Conservation (phyloP, 1,284 basidiomycete genomes). For the Ganoderma sinense region DNA sequence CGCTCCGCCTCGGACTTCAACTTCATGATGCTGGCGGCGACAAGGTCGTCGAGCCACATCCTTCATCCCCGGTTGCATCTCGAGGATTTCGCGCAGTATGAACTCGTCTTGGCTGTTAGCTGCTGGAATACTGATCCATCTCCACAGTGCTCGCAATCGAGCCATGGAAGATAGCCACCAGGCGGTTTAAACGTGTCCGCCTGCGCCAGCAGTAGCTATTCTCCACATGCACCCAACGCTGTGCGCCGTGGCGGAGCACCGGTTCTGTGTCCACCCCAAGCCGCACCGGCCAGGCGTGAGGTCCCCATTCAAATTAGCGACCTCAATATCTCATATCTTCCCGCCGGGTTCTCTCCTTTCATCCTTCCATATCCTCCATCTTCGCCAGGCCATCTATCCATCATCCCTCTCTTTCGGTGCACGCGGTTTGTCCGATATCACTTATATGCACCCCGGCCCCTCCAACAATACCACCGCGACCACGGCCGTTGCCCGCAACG, state of each 20-base stretch:
- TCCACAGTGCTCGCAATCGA: constrained; percentile 4
- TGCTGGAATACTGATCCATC: not conserved
- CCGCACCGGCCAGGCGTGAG: constrained; percentile 24
- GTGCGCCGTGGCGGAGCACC: constrained; percentile 14
- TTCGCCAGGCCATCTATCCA: constrained; percentile 20
- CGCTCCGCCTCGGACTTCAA: not conserved
- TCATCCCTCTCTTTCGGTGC: constrained; percentile 14
- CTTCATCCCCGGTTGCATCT: not conserved
- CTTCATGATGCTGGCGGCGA: not conserved
- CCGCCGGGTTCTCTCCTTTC: constrained; percentile 17
- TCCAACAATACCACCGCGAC: constrained; percentile 27
- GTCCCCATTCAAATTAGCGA: constrained; percentile 21
- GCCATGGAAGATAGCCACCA: constrained; percentile 20
- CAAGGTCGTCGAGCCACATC: not conserved
- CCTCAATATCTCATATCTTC: constrained; percentile 32
- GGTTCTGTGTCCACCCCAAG: constrained; percentile 18
- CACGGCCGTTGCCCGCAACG: constrained; percentile 23
- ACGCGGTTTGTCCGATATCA: constrained; percentile 20
- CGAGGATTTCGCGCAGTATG: constrained; percentile 1
- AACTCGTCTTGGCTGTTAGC: not conserved
- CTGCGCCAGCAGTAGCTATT: constrained; percentile 6
- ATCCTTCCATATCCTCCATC: constrained; percentile 29
- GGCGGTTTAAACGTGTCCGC: constrained; percentile 27
- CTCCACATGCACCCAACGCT: constrained; percentile 23
- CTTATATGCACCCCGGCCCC: constrained; percentile 32